These are phyloP conservation scores for Wickerhamiella occidentalis DNA, from an alignment of 805 yeast genomes.

Conservation along the genomic window DNA sequence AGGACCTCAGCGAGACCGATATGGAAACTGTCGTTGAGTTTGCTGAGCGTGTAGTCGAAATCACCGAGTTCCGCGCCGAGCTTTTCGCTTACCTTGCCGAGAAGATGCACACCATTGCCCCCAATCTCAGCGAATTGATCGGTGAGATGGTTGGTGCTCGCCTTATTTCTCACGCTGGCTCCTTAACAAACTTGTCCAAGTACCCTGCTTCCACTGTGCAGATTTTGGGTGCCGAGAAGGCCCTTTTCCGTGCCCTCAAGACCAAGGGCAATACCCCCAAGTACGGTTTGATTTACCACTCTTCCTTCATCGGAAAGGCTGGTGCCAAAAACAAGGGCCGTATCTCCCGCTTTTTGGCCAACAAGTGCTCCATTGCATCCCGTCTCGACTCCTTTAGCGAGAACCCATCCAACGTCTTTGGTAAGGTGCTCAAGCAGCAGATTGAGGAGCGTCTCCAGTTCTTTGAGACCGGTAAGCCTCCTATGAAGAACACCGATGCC, in stretches of 20 bases:
- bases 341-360: constrained; percentile 95
- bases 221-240: constrained; percentile 95
- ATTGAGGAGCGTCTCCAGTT: constrained; percentile 95
- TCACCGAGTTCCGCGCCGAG: constrained; percentile 79
- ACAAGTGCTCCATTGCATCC: constrained; percentile 97
- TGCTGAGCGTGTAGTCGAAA: constrained; percentile 85
- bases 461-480: constrained; percentile 92
- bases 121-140: constrained; percentile 88
- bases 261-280: constrained; percentile 96
- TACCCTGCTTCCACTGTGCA: constrained; percentile 99
- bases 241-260: constrained; percentile 88
- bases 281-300: constrained; percentile 90
- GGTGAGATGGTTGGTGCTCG: constrained; percentile 99
- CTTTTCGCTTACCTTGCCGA: constrained; percentile 79
- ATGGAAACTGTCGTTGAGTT: constrained; percentile 83
- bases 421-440: constrained; percentile 83
- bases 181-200: constrained; percentile 87
- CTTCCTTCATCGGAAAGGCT: constrained; percentile 89
- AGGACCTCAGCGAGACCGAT: constrained; percentile 89
- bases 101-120: constrained; percentile 97
- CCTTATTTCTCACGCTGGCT: constrained; percentile 96
- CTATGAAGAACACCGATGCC: constrained; percentile 92
- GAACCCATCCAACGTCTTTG: constrained; percentile 81
- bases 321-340: constrained; percentile 96
- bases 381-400: constrained; percentile 97